Percentiles rank a stretch among this genome's conserved stretches.
Evolutionary conservation across 1,284 basidiomycete species (phyloP).

Genomic region (Kalmanozyma brasiliensis): DNA sequence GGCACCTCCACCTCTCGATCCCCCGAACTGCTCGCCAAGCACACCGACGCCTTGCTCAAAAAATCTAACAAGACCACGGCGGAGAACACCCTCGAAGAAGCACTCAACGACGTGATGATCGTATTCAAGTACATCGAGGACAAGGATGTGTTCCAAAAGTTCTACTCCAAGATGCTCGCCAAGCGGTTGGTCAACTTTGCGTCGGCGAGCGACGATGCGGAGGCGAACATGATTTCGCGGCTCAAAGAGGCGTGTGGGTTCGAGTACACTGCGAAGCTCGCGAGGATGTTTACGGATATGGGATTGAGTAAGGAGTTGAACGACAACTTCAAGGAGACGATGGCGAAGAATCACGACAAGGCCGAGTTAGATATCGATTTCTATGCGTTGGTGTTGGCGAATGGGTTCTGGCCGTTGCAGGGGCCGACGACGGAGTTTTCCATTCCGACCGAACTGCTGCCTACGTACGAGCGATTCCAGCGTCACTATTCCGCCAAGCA

Average conservation of each 20-base stretch:
- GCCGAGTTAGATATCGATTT: slow-evolving; percentile 76
- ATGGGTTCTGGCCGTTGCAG: slow-evolving; percentile 94
- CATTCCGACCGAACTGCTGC: slow-evolving; percentile 85
- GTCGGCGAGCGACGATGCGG: slow-evolving; percentile 95
- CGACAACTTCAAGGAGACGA: slow-evolving; percentile 94
- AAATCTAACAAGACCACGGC: slow-evolving; percentile 94
- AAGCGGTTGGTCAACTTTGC: slow-evolving; percentile 91
- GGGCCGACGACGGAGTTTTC: slow-evolving; percentile 85
- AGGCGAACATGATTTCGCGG: slow-evolving; percentile 98
- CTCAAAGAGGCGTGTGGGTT: slow-evolving; percentile 98
- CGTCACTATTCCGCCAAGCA: slow-evolving; percentile 94
- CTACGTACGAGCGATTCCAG: slow-evolving; percentile 90
- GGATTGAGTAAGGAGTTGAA: slow-evolving; percentile 94
- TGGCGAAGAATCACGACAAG: slow-evolving; percentile 78
- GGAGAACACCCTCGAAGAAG: slow-evolving; percentile 87
- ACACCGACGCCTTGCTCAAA: slow-evolving; percentile 87
- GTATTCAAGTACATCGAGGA: slow-evolving; percentile 99
- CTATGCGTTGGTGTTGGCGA: slow-evolving; percentile 91
- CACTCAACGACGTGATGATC: slow-evolving; percentile 92
- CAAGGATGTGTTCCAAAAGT: slow-evolving; percentile 99
- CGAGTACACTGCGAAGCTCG: slow-evolving; percentile 97
- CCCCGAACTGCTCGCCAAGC: slow-evolving; percentile 92
- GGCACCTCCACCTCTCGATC: slow-evolving; percentile 73
- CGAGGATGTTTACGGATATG: slow-evolving; percentile 99
- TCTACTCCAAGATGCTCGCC: slow-evolving; percentile 96